phyloP scores from a whole-genome alignment of 1,284 basidiomycete species.

The Gastroboletus turbinatus region DNA sequence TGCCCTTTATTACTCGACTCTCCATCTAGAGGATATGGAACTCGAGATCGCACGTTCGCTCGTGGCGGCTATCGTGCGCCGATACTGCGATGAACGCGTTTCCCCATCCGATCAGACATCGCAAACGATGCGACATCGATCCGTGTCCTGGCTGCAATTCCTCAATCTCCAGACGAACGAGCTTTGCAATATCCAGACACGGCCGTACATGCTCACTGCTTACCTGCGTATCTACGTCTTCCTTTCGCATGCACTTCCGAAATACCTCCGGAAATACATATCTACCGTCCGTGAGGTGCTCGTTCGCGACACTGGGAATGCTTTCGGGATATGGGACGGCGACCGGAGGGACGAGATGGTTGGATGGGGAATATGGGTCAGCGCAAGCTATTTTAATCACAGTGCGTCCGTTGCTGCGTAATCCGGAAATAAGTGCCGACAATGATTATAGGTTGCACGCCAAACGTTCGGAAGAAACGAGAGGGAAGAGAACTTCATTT shows the following conservation, averaged over 20 bases:
- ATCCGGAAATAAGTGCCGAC: not conserved
- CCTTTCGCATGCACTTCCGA: slow-evolving; percentile 37
- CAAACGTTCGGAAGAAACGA: slow-evolving; percentile 56
- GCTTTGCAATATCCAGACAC: slow-evolving; percentile 37
- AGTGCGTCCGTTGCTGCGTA: slow-evolving; percentile 39
- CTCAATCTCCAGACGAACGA: slow-evolving; percentile 54
- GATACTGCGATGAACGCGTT: slow-evolving; percentile 30
- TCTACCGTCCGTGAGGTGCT: slow-evolving; percentile 50
- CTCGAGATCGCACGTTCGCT: slow-evolving; percentile 53
- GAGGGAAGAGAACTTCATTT: slow-evolving; percentile 49
- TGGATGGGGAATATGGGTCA: slow-evolving; percentile 60
- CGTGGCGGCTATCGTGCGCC: slow-evolving; percentile 45
- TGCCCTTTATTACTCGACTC: slow-evolving; percentile 20
- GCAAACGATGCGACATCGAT: not conserved
- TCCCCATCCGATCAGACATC: slow-evolving; percentile 5
- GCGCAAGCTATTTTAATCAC: slow-evolving; percentile 67
- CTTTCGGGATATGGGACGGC: slow-evolving; percentile 64
- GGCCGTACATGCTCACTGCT: slow-evolving; percentile 44
- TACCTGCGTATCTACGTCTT: slow-evolving; percentile 50
- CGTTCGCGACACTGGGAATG: slow-evolving; percentile 61
- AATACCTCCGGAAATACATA: slow-evolving; percentile 37
- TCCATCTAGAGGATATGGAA: slow-evolving; percentile 47
- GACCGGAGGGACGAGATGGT: slow-evolving; percentile 53
- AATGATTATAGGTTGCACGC: slow-evolving; percentile 48
- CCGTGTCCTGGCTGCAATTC: slow-evolving; percentile 25